A percentile compares a stretch with the other conserved stretches of the same genome.
Evolutionary conservation across 1,139 yeast species (phyloP).

Genomic region (Hanseniaspora uvarum): DNA sequence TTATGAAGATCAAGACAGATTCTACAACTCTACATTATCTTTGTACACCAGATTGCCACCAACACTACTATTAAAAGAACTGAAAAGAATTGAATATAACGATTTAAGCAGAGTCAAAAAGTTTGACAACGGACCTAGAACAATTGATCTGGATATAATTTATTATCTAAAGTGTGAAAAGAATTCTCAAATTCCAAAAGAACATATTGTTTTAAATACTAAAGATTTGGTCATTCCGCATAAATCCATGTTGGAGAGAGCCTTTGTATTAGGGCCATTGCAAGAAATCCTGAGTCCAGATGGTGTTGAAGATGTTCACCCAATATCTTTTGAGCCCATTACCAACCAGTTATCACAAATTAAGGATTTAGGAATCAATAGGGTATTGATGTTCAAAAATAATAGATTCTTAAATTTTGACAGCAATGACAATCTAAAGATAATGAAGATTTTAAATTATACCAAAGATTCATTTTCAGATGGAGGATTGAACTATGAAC

Average conservation of each 20-base stretch:
- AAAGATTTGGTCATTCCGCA: slow-evolving; percentile 69
- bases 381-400: neutral
- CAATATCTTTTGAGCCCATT: slow-evolving; percentile 73
- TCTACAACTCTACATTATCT: slow-evolving; percentile 72
- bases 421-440: slow-evolving; percentile 23
- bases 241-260: slow-evolving; percentile 73
- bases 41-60: slow-evolving; percentile 53
- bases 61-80: slow-evolving; percentile 44
- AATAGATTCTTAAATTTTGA: slow-evolving; percentile 25
- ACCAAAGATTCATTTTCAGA: slow-evolving; percentile 97
- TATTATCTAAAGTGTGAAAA: slow-evolving; percentile 37
- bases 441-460: slow-evolving; percentile 81
- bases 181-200: neutral
- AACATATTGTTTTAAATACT: slow-evolving; percentile 36
- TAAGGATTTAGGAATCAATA: slow-evolving; percentile 28
- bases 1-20: slow-evolving; percentile 65
- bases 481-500: slow-evolving; percentile 46
- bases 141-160: slow-evolving; percentile 79
- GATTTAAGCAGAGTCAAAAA: slow-evolving; percentile 62
- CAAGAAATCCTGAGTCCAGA: slow-evolving; percentile 48
- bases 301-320: slow-evolving; percentile 50
- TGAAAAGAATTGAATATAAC: slow-evolving; percentile 71
- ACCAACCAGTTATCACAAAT: slow-evolving; percentile 58
- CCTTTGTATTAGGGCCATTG: slow-evolving; percentile 82
- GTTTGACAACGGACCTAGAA: slow-evolving; percentile 82